phyloP scores from a whole-genome alignment of 495 filamentous ascomycete genomes.

The Talaromyces thailandensis region DNA sequence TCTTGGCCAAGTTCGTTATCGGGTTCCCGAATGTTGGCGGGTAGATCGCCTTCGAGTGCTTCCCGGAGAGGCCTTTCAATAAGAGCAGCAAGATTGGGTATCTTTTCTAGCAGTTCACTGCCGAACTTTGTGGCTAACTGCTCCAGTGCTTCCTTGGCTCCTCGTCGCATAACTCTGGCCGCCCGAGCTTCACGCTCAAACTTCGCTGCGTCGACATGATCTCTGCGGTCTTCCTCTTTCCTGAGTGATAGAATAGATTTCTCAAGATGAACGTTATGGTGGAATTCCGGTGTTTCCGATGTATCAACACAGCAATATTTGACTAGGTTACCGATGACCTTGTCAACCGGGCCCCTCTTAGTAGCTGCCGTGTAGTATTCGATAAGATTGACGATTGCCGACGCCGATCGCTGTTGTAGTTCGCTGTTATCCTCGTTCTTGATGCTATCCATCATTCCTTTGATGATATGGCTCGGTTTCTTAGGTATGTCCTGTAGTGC shows the following conservation, averaged over 20 bases:
- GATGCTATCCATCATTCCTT: slow-evolving; percentile 95
- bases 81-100: slow-evolving; percentile 68
- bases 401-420: slow-evolving; percentile 80
- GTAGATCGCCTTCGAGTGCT: slow-evolving; percentile 61
- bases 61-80: slow-evolving; percentile 72
- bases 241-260: slow-evolving; percentile 80
- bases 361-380: slow-evolving; percentile 68
- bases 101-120: slow-evolving; percentile 58
- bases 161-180: slow-evolving; percentile 79
- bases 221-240: slow-evolving; percentile 93
- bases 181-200: slow-evolving; percentile 80
- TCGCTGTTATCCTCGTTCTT: slow-evolving; percentile 90
- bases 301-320: slow-evolving; percentile 97
- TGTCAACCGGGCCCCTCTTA: slow-evolving; percentile 75
- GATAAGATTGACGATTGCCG: slow-evolving; percentile 75
- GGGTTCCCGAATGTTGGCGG: slow-evolving; percentile 56
- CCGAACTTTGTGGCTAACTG: slow-evolving; percentile 76
- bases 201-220: slow-evolving; percentile 79
- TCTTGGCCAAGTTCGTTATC: slow-evolving; percentile 74
- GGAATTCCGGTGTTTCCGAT: slow-evolving; percentile 93
- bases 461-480: slow-evolving; percentile 83
- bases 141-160: slow-evolving; percentile 91
- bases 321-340: slow-evolving; percentile 85
- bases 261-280: slow-evolving; percentile 61
- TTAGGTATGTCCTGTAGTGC: slow-evolving; percentile 81